Evolutionary conservation across 2,329 filamentous ascomycete genomes (phyloP), one percentile per base, ranked within the genome.

Genomic region (Pyrenophora graminea): DNA sequence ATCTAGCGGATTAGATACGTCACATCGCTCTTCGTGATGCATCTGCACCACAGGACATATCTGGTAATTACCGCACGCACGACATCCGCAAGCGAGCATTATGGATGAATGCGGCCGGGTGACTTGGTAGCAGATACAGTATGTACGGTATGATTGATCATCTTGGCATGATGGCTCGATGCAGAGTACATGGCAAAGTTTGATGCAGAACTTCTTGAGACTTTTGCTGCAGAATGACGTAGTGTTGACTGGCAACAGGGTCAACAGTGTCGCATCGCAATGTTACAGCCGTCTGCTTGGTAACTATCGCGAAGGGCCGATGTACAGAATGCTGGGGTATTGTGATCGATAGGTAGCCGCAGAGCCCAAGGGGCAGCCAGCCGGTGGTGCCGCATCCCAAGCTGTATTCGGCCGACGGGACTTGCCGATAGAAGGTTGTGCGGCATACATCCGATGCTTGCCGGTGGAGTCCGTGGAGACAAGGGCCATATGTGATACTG

Each of bases 261-360:
- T 25, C 32, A 18, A 45, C 42, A 39, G 47, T 19, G 58, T 61
- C 51, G 50, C 48, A 61, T 51, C 47, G 48, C 39, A 43, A 50
- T 38, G 59, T 62, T 59, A 48, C 58, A 62, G 45, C 38, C 37
- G 43, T 31, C 33, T 32, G 19, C 19, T 33, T 39, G 33, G 32
- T 31, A 18, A 8, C 19, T 27, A 19, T 37, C 18, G 46, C 45
- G 37, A 45, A 37, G 41, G 42, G 10, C 36, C 40, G 47, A 49
- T 23, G 18, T 17, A 37, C 41, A 31, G 15, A 42, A 33, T 53
- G 30, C 42, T 47, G 51, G 48, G 47, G 54, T 48, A 48, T 39
- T 39, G 37, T 45, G 48, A 51, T 51, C 31, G 48, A 47, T 41
- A 38, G 42, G 48, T 40, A 32, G 48, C 34, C 23, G 39, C 39